Base-by-base conservation (phyloP, 345 rosid species). In the Conringia planisiliqua region DNA sequence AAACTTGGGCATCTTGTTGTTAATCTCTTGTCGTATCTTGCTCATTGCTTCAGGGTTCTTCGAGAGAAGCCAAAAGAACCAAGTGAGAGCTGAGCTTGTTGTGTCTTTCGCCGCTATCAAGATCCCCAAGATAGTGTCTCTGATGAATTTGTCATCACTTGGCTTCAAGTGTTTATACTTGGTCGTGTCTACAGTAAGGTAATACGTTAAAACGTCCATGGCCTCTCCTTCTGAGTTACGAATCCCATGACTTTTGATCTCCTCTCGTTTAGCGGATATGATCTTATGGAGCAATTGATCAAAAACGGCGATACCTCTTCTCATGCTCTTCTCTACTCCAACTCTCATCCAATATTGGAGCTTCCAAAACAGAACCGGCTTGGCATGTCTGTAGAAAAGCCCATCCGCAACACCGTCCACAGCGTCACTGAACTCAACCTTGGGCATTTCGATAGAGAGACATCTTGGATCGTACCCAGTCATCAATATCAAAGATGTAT, bases 41-140 rank as follows among this genome's bases (percentile, higher is more conserved):
- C n/a, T 38, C 70, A 73, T 76, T 1, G 70, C 83, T 7, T 66
- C 47, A 4, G 82, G 84, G 20, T 85, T 75, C 52, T 52, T 62
- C 4, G 82, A 63, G 10, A 86, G 46, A n/a, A 75, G 69, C 85
- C 83, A 83, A n/a, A 86, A 85, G 12, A 86, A 73, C 85, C 85
- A 83, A 9, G 80, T 42, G 26, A 86, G 71, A 71, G 59, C 67
- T 11, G 68, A 60, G 17, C 75, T 58, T 46, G 58, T 59, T 12
- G 68, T 60, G 59, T 80, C 88, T 51, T 82, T 62, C 8, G 86
- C 87, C 2, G 87, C 88, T 29, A 80, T 4, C 76, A 85, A 18
- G 48, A 87, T 64, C 36, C 50, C 81, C 29, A 83, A 20, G 33
- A 85, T 18, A 27, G 67, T 78, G 58, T 85, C 90, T 61, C 85